phyloP scores from a whole-genome alignment of 305 asterid species.

The Nicotiana rustica region DNA sequence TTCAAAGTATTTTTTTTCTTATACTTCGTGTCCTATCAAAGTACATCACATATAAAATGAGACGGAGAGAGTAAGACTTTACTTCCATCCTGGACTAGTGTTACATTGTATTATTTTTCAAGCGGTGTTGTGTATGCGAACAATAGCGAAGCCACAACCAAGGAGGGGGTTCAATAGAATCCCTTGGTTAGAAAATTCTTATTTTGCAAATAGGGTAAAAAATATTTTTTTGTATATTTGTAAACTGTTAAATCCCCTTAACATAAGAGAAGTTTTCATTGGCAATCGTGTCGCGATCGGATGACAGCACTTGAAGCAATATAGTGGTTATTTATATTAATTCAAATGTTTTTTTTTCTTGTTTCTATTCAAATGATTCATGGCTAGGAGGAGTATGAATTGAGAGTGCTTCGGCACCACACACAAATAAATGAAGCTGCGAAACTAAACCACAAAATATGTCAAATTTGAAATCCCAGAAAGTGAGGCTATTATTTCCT shows the following conservation, averaged over 20 bases:
- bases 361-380: neutral
- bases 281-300: neutral
- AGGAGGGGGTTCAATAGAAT: neutral
- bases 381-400: neutral
- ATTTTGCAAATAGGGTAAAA: neutral
- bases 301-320: neutral
- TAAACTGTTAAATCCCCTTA: no score
- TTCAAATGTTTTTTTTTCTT: neutral
- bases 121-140: neutral
- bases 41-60: no score
- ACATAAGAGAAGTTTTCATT: neutral
- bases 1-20: no score
- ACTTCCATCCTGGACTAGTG: no score
- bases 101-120: no score
- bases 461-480: neutral
- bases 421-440: conserved; percentile 4
- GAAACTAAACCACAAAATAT: neutral
- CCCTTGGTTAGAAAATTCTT: neutral
- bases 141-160: neutral
- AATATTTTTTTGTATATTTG: neutral
- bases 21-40: no score
- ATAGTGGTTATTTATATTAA: neutral
- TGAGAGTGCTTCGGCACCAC: conserved; percentile 15
- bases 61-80: no score
- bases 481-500: neutral